phyloP scores from a whole-genome alignment of 345 rosid genomes.

The Cardamine chenopodiifolia region DNA sequence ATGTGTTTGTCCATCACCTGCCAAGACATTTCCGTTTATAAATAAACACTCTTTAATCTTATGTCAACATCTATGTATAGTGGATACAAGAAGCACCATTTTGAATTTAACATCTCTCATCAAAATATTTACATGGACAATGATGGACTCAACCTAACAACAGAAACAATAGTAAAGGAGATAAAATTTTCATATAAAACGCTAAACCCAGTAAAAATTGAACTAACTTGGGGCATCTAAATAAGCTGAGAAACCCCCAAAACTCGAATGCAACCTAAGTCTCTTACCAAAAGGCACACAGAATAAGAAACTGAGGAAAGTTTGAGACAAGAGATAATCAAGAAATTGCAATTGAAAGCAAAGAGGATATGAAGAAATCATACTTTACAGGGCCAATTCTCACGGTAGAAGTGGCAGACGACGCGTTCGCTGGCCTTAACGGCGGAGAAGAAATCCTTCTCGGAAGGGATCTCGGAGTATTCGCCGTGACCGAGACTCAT shows the following conservation, averaged over 20 bases:
- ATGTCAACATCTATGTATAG: not conserved
- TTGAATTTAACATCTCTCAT: not conserved
- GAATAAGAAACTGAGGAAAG: no score
- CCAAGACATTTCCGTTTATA: constrained; percentile 11
- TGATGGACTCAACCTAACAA: not conserved
- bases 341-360: not conserved
- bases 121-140: not conserved
- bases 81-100: constrained; percentile 12
- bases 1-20: constrained; percentile 97
- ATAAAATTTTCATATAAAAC: not conserved
- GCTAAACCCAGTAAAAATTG: not conserved
- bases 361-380: not conserved
- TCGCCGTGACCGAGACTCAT: constrained; percentile 94
- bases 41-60: not conserved
- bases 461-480: constrained; percentile 76
- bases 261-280: not conserved
- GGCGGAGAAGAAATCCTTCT: constrained; percentile 82
- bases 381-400: constrained; percentile 99
- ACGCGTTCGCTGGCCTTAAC: constrained; percentile 96
- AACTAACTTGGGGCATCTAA: not conserved
- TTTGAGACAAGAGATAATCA: not conserved
- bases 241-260: no score
- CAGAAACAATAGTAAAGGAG: not conserved
- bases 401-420: constrained; percentile 94
- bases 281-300: not conserved